Evolutionary conservation across 345 rosid genomes (phyloP), one percentile per base, ranked within the genome.

Genomic region (Eucalyptus albens): DNA sequence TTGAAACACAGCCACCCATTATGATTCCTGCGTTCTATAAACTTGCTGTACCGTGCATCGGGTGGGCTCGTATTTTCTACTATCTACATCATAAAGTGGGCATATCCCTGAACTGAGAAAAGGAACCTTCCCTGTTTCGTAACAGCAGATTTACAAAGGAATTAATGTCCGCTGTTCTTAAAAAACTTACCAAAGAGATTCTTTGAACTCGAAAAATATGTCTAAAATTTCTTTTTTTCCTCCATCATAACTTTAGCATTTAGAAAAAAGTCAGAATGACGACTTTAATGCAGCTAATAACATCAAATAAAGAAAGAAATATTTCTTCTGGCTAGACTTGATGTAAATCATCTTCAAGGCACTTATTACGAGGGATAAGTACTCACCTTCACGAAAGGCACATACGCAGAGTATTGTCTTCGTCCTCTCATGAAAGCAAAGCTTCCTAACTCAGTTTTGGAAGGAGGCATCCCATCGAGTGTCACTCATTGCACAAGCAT

Each of bases 1-100:
- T 92, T 15, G 99, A 97, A 81, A 92, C 92, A 85, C 99, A 97
- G n/a, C 95, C 95, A 86, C 99, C 99, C 98, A 97, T 97, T 81
- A 21, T 87, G 87, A 86, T 77, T 87, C 60, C 86, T 91, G 91
- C 55, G 91, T 56, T 90, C 56, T 72, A n/a, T 45, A n/a, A 86
- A 87, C 44, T 87, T 72, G 45, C 22, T 22, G 24, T 77, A 77
- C 42, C 16, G 59, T 67, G 51, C 87, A 50, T 86, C 62, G 26
- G 40, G n/a, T 31, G 62, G 60, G 40, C 50, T 86, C 37, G 87
- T 77, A 19, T 72, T 77, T 77, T 40, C 15, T 37, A 77, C 47
- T 37, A 17, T 72, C 82, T 37, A 77, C 83, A 27, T 77, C 83
- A 11, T 26, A 77, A 21, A 77, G 9, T 77, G 47, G 15, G 83